Evolutionary conservation across 305 asterid genomes (phyloP).

Genomic region (Striga hermonthica): DNA sequence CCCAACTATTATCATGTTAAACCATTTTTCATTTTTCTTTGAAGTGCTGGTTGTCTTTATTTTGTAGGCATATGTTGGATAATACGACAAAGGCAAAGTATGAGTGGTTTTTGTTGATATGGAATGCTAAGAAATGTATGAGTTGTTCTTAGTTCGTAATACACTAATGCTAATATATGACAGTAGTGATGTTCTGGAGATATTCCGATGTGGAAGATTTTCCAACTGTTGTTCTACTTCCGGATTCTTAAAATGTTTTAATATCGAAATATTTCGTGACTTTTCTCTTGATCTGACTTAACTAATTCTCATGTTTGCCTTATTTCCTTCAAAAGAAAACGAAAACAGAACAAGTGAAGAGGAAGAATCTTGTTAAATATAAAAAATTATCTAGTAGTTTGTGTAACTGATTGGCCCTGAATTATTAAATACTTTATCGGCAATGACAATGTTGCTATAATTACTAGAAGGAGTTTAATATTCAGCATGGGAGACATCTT

Average conservation of each 20-base stretch:
- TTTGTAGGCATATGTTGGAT: slow-evolving; percentile 13
- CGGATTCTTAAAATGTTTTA: background rate
- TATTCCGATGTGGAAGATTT: background rate
- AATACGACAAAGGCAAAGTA: background rate
- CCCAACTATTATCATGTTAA: background rate
- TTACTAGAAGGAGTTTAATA: slow-evolving; percentile 15
- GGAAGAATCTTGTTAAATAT: slow-evolving; percentile 7
- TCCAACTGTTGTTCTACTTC: background rate
- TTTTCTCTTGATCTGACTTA: background rate
- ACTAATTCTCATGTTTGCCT: background rate
- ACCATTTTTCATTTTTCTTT: background rate
- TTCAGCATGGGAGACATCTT: background rate
- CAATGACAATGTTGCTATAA: slow-evolving; percentile 3
- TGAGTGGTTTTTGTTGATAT: background rate
- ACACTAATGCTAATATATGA: background rate
- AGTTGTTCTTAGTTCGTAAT: background rate
- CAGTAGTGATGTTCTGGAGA: background rate
- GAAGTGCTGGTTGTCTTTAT: background rate
- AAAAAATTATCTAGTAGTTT: slow-evolving; percentile 11
- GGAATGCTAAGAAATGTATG: background rate
- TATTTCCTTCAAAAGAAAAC: background rate
- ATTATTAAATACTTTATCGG: slow-evolving; percentile 12
- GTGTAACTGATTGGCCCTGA: background rate
- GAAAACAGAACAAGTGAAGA: background rate
- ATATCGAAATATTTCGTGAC: background rate